These are phyloP conservation scores for Penicillium sclerotigenum DNA, from an alignment of 2,329 filamentous ascomycete species.

Conservation along the genomic window DNA sequence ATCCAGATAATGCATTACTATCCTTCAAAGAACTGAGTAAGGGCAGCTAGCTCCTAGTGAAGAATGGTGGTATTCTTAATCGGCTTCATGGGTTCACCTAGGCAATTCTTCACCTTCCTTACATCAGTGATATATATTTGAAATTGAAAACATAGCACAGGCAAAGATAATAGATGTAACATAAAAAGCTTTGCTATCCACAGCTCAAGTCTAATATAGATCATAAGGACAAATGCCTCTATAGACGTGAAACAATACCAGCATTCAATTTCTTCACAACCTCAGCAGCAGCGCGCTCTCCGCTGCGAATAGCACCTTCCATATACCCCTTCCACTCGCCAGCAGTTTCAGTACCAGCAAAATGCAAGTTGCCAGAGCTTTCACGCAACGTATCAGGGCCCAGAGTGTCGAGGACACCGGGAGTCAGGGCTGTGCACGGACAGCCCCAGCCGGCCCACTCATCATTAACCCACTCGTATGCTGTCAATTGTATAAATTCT, in stretches of 20 bases:
- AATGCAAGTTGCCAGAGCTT: neutral
- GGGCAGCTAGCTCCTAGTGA: too few relatives aligned
- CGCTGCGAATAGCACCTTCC: neutral
- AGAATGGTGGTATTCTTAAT: too few relatives aligned
- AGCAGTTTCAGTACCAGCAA: neutral
- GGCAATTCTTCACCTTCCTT: too few relatives aligned
- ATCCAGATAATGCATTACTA: too few relatives aligned
- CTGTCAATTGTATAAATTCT: too few relatives aligned
- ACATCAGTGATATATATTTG: too few relatives aligned
- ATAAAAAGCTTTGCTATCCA: neutral
- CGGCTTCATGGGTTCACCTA: too few relatives aligned
- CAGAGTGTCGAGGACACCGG: neutral
- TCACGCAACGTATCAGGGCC: neutral
- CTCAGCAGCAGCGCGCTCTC: neutral
- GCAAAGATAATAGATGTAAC: neutral
- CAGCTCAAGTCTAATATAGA: neutral
- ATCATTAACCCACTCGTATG: too few relatives aligned
- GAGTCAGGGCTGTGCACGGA: neutral
- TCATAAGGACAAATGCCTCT: neutral
- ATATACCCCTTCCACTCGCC: neutral
- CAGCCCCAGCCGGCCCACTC: neutral
- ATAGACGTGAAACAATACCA: neutral
- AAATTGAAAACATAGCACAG: too few relatives aligned
- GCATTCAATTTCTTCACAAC: neutral
- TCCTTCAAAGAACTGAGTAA: too few relatives aligned